Percentiles rank a stretch among this genome's conserved stretches.
Evolutionary conservation across 2,329 filamentous ascomycete species (phyloP).

Genomic region (Fusarium poae): DNA sequence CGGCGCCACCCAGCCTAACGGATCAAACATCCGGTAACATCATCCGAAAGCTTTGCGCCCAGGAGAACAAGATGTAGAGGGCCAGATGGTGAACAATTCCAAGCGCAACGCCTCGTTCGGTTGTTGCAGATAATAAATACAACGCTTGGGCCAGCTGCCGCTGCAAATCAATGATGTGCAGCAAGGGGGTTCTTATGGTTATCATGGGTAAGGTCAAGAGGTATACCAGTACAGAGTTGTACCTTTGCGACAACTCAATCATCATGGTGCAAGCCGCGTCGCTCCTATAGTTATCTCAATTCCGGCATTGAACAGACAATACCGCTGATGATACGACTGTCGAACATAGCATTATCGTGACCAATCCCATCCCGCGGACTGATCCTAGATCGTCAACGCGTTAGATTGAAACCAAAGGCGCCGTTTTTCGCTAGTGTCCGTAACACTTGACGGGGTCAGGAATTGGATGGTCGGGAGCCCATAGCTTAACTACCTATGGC

Average conservation of each 20-base stretch:
- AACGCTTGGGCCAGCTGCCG: slow-evolving; percentile 47
- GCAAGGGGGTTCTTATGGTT: slow-evolving; percentile 36
- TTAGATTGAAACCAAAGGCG: slow-evolving; percentile 19
- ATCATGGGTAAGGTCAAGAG: slow-evolving; percentile 41
- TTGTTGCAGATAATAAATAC: slow-evolving; percentile 32
- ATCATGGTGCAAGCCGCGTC: slow-evolving; percentile 3
- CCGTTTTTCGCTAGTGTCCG: slow-evolving; percentile 40
- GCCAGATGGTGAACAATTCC: slow-evolving; percentile 30
- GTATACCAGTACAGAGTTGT: neutral
- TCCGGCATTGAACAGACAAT: slow-evolving; percentile 15
- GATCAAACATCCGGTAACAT: slow-evolving; percentile 21
- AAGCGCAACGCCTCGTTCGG: slow-evolving; percentile 32
- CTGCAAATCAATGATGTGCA: slow-evolving; percentile 49
- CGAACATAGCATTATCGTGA: neutral
- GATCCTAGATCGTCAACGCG: slow-evolving; percentile 34
- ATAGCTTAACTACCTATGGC: too few species aligned
- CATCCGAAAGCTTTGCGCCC: slow-evolving; percentile 12
- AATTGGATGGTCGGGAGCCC: slow-evolving; percentile 22
- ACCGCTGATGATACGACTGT: slow-evolving; percentile 4
- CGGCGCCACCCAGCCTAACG: slow-evolving; percentile 23
- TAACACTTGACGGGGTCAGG: slow-evolving; percentile 10
- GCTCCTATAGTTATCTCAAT: slow-evolving; percentile 1
- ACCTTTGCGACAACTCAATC: slow-evolving; percentile 15
- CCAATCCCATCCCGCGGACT: slow-evolving; percentile 39
- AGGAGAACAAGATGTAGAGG: slow-evolving; percentile 37